Evolutionary conservation across 2,329 filamentous ascomycete genomes (phyloP), one percentile per base, ranked within the genome.

Genomic region (Gaeumannomyces sp.): DNA sequence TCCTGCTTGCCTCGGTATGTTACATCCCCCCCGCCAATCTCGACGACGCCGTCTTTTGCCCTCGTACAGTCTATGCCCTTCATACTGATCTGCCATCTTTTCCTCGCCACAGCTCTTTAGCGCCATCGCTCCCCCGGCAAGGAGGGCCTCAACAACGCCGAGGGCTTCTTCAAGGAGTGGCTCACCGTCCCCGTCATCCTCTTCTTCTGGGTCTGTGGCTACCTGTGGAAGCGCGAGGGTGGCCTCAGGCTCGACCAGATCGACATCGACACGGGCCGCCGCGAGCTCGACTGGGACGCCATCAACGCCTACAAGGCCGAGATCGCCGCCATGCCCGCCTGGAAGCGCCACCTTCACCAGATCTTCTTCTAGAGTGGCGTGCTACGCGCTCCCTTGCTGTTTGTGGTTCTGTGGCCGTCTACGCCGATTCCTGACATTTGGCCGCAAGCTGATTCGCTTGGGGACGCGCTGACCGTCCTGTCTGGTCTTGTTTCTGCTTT

Each of bases 231-330:
- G 80, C 78, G 84, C 58, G 74, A 79, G 29, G 82, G 83, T 25
- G 90, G 85, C 84, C 78, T 88, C 64, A 80, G 73, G 29, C 73
- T 84, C 2, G 75, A 79, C 33, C 76, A 90, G 69, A 89, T 91
- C 65, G 88, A 91, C 69, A 81, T 91, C 64, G 87, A 91, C 71
- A 82, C 81, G 33, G 88, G 87, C 67, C 83, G 87, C 56, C 81
- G 87, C 66, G 82, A 85, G 74, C 80, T 89, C 62, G 83, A 90
- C 72, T 89, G 85, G 85, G 85, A 88, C 14, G 77, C 77, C 57
- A 87, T 89, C 75, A 83, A 88, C 53, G 75, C 79, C 60, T 82
- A 85, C 72, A 75, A 83, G 70, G 60, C 60, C n/a, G n/a, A 62
- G 38, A 22, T 70, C 1, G 68, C 69, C 13, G 7, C 59, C 27